Base-by-base conservation (phyloP, 2,329 filamentous ascomycete species). In the Hymenoscyphus linearis region DNA sequence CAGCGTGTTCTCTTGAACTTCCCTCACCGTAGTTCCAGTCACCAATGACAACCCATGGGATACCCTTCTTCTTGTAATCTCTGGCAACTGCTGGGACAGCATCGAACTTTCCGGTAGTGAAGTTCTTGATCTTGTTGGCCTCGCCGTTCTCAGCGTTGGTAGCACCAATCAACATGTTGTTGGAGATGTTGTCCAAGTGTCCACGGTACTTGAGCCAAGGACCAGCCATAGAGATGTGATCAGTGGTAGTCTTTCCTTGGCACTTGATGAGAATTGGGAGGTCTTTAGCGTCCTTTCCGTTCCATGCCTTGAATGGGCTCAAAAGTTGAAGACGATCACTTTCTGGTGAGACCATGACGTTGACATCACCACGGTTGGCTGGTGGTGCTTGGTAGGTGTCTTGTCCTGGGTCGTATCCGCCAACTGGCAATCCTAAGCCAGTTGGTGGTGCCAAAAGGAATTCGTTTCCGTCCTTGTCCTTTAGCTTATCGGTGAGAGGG, bases 1-100 rank as follows among this genome's bases (percentile, higher is more conserved):
- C 95, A 71, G 95, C 95, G 77, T 99, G 95, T 84, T 99, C 95
- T 85, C 95, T 92, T 66, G 95, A 98, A 76, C 86, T 91, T 71
- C 95, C 95, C 82, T 99, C 95, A 69, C 95, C 95, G 80, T 98
- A 98, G 85, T 99, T 99, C 92, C 92, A 98, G 85, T 98, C 95
- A 81, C 95, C 95, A 74, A 99, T 79, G 68, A 99, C 95, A 74
- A 97, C 93, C 95, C 95, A 99, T 80, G 87, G 86, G 77, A 98
- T 88, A 64, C 91, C 92, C 82, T 95, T 93, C 77, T 88, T 86
- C 89, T 99, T 99, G 88, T 98, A 98, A 81, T 96, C 91, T 83
- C 93, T 91, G 70, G 95, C 95, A 73, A 93, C 93, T 64, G 89
- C 91, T 62, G 95, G 95, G 61, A 99, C 95, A 64, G 91, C 90